Base-by-base conservation (phyloP, 2,329 filamentous ascomycete genomes). In the Myriosclerotinia duriaeana region DNA sequence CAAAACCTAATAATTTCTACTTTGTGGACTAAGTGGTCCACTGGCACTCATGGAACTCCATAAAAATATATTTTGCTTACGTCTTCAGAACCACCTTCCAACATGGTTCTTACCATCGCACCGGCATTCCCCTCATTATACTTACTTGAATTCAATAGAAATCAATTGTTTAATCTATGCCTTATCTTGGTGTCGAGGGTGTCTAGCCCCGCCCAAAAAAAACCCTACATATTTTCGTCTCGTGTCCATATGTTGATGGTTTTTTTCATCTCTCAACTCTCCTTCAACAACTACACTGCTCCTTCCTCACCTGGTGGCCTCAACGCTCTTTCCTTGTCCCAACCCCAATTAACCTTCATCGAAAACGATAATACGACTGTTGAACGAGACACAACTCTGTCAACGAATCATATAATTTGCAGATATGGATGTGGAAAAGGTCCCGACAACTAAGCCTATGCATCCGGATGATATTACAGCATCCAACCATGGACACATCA, bases 1-100 rank as follows among this genome's bases (percentile, higher is more conserved):
- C 42, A 65, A 65, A 65, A 65, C 63, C 48, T 65, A 60, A 65
- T 65, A 52, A 22, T 42, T 65, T 56, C 38, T 59, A 34, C 26
- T 34, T 8, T 9, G 42, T 26, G 40, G 55, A 26, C 14, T 30
- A 0, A 17, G 2, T 17, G 42, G 30, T 65, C 62, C 62, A 65
- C 62, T 26, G 20, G 52, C 62, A 14, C 30, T 58, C 30, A 65
- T 56, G 26, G 40, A 59, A 52, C 56, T 42, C 63, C 42, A 50
- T 46, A 36, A n/a, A 65, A 50, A 53, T 52, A 34, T 20, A 60
- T 52, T 53, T 50, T 30, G 26, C 34, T 65, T 59, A 59, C 53
- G 53, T 65, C 59, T 59, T 60, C 22, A 22, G 54, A 65, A 65
- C 63, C 54, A 50, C 42, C 38, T 60, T 26, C 12, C 26, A 65